phyloP scores from a whole-genome alignment of 768 basidiomycete genomes.

The Gautieria morchelliformis region DNA sequence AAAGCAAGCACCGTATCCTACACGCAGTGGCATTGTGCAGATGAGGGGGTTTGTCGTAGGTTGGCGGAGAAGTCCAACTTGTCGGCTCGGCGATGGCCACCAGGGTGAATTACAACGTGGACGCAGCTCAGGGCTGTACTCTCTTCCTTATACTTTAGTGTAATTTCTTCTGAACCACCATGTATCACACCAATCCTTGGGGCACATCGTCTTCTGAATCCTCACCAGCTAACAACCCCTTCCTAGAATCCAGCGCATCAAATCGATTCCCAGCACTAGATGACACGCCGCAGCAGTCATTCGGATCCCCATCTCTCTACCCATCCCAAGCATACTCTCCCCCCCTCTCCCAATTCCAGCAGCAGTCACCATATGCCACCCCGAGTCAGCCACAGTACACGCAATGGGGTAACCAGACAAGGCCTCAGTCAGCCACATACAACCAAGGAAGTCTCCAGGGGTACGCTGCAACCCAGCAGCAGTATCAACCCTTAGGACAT shows the following conservation, averaged over 20 bases:
- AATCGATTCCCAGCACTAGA: conserved; percentile 7
- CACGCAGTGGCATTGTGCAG: conserved; percentile 27
- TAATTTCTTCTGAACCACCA: background rate
- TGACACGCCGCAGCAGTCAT: background rate
- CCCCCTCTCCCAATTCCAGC: background rate
- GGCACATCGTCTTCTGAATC: background rate
- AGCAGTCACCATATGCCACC: background rate
- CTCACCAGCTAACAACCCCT: conserved; percentile 6
- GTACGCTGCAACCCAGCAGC: background rate
- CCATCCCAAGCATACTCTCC: background rate
- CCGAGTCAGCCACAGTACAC: background rate
- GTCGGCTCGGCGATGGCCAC: too few relatives aligned
- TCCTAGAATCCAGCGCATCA: conserved; percentile 3
- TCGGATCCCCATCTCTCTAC: background rate
- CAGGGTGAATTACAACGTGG: background rate
- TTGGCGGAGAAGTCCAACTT: too few relatives aligned
- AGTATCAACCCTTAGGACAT: background rate
- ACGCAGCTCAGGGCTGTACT: background rate
- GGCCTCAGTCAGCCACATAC: background rate
- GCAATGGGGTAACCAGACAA: background rate
- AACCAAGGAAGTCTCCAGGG: background rate
- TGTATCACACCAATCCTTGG: conserved; percentile 1
- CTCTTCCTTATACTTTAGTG: background rate
- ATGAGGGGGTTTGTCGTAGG: too few relatives aligned
- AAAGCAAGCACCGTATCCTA: conserved; percentile 37